Evolutionary conservation across 2,329 filamentous ascomycete genomes (phyloP).

Genomic region (Akanthomyces lecanii): DNA sequence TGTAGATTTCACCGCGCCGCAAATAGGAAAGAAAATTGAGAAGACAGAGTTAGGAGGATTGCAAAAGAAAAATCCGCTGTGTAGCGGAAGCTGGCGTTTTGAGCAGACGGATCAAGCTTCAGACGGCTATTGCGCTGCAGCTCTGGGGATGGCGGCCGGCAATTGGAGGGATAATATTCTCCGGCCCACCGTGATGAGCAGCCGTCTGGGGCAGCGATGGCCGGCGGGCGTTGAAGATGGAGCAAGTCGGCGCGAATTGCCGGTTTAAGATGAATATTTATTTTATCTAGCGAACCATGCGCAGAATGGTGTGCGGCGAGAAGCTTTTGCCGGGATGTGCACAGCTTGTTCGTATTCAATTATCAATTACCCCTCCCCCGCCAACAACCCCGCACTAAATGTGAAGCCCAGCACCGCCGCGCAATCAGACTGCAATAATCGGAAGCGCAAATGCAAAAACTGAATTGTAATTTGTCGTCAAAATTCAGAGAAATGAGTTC

Average conservation of each 20-base stretch:
- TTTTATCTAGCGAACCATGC: not conserved
- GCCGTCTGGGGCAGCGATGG: not conserved
- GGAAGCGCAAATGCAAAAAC: not conserved
- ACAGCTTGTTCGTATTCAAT: not conserved
- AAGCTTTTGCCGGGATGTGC: not conserved
- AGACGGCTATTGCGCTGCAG: not conserved
- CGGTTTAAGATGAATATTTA: not conserved
- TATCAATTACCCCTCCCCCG: slow-evolving; percentile 4
- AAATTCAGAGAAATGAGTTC: not conserved
- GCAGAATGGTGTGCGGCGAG: not conserved
- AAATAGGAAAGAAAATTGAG: not conserved
- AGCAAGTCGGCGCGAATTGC: slow-evolving; percentile 2
- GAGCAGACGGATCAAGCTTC: not conserved
- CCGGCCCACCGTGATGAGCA: not conserved
- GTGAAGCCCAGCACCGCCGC: not conserved
- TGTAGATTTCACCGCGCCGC: not conserved
- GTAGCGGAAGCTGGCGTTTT: not conserved
- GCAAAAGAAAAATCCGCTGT: not conserved
- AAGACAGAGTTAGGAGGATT: not conserved
- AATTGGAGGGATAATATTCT: slow-evolving; percentile 15
- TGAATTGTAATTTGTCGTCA: not conserved
- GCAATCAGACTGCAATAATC: not conserved
- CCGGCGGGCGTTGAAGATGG: not conserved
- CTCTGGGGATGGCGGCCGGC: not conserved
- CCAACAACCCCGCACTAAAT: slow-evolving; percentile 7